A percentile compares a stretch with the other conserved stretches of the same genome.
Conservation (phyloP, 2,329 filamentous ascomycete genomes). For the Penicillium sp. region DNA sequence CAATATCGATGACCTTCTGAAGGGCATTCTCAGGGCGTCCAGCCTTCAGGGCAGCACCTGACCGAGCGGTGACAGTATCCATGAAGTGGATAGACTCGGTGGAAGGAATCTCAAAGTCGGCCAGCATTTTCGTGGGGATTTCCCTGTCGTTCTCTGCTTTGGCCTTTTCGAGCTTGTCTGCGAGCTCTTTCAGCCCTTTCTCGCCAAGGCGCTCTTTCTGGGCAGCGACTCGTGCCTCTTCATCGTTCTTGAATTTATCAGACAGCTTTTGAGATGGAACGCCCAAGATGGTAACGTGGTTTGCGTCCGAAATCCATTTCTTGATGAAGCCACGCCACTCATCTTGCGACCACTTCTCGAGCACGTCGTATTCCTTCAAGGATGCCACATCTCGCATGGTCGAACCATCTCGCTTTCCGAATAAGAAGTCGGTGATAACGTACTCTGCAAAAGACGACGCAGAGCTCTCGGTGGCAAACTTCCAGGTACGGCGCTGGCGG, state of each 20-base stretch:
- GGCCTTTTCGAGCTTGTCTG: conserved; percentile 74
- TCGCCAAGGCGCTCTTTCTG: conserved; percentile 77
- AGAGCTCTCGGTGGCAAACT: conserved; percentile 78
- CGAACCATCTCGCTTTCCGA: conserved; percentile 80
- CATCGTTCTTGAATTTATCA: conserved; percentile 76
- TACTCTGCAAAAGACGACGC: conserved; percentile 79
- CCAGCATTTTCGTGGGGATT: conserved; percentile 79
- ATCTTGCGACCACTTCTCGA: conserved; percentile 77
- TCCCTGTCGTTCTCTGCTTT: conserved; percentile 86
- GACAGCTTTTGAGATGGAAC: conserved; percentile 80
- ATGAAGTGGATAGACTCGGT: conserved; percentile 96
- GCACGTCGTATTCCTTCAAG: conserved; percentile 59
- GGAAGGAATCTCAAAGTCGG: conserved; percentile 76
- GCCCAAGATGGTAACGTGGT: conserved; percentile 84
- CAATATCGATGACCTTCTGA: conserved; percentile 73
- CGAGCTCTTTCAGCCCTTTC: conserved; percentile 75
- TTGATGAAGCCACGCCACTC: conserved; percentile 82
- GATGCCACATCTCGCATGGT: conserved; percentile 62
- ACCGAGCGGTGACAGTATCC: conserved; percentile 77
- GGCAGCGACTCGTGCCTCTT: conserved; percentile 73
- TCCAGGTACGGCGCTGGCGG: conserved; percentile 76
- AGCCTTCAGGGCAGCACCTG: conserved; percentile 72
- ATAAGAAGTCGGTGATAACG: conserved; percentile 90
- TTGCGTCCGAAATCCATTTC: conserved; percentile 81
- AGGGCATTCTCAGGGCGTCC: conserved; percentile 67